Evolutionary conservation across 192 early-diverging fungal species (phyloP).

Genomic region (Phlyctochytrium planicorne): DNA sequence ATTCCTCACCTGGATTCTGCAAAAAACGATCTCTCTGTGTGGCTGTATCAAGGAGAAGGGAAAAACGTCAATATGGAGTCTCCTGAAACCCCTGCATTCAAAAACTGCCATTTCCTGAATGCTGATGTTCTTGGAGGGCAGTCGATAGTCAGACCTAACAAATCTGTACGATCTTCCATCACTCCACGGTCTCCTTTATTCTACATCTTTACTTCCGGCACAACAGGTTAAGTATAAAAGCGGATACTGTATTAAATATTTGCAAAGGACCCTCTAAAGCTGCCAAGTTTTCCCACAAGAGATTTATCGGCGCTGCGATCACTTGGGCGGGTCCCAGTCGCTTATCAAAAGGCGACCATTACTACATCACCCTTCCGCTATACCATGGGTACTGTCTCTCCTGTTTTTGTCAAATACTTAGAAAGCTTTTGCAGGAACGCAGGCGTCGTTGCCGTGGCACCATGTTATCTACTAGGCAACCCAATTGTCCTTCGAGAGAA

Average conservation of each 20-base stretch:
- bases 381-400: conserved; percentile 16
- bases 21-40: neutral
- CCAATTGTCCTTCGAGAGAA: neutral
- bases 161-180: neutral
- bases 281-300: conserved; percentile 22
- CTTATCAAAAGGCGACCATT: conserved; percentile 9
- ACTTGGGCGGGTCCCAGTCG: conserved; percentile 19
- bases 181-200: neutral
- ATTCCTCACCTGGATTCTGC: neutral
- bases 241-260: no score
- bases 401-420: neutral
- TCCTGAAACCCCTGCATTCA: neutral
- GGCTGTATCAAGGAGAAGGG: neutral
- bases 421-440: conserved; percentile 12
- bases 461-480: neutral
- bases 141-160: neutral
- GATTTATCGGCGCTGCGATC: conserved; percentile 18
- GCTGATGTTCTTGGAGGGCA: neutral
- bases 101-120: neutral
- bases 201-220: conserved; percentile 28
- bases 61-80: neutral
- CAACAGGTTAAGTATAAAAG: conserved; percentile 6
- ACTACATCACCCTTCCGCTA: conserved; percentile 19
- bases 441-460: neutral
- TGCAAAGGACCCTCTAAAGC: conserved; percentile 24